phyloP scores from a whole-genome alignment of 257 asterid genomes.

The Solanum appendiculatum region DNA sequence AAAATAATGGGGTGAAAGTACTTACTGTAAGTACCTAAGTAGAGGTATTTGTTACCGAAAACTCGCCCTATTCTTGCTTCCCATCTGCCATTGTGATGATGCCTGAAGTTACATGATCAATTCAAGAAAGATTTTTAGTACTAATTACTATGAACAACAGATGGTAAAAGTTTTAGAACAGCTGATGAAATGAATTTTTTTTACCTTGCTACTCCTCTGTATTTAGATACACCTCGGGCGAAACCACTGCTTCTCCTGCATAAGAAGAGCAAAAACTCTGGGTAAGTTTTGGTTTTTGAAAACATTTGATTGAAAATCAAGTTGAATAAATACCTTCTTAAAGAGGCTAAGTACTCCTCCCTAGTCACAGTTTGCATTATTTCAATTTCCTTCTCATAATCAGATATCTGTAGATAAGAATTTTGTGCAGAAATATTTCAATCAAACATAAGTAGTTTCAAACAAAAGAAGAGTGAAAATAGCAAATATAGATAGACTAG shows the following conservation, averaged over 20 bases:
- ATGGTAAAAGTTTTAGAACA: neutral
- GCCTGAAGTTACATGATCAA: conserved; percentile 21
- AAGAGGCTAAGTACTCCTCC: conserved; percentile 68
- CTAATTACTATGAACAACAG: neutral
- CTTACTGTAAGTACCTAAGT: conserved; percentile 60
- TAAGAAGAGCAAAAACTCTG: neutral
- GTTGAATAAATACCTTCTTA: conserved; percentile 45
- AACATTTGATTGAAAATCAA: neutral
- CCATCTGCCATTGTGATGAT: conserved; percentile 78
- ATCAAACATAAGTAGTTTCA: neutral
- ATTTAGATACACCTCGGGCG: conserved; percentile 69
- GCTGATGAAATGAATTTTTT: neutral
- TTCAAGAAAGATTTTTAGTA: neutral
- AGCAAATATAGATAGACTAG: neutral
- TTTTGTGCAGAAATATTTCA: neutral
- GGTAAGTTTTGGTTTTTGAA: neutral
- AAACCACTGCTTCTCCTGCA: conserved; percentile 80
- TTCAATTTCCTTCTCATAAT: conserved; percentile 50
- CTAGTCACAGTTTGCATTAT: conserved; percentile 51
- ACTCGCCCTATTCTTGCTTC: conserved; percentile 74
- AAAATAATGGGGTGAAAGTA: neutral
- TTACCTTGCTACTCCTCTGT: conserved; percentile 74
- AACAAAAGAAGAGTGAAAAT: neutral
- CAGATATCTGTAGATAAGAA: conserved; percentile 28
- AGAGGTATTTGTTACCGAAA: conserved; percentile 65